Evolutionary conservation across 2,329 filamentous ascomycete species (phyloP).

Genomic region (Cephalotrichum gorgonifer): DNA sequence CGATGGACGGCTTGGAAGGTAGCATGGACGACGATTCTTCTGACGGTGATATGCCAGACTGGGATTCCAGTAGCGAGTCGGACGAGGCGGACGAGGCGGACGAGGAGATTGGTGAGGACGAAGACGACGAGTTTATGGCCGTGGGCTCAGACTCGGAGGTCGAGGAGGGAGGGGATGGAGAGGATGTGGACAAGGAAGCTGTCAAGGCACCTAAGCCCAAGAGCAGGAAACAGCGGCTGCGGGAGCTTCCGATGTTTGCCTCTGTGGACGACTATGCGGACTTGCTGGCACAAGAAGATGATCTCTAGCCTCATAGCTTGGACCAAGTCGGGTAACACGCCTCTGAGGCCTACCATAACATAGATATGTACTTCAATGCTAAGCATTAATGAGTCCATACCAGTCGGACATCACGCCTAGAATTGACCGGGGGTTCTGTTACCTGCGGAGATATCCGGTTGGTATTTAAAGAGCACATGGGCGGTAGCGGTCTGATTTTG

Average conservation of each 20-base stretch:
- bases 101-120: conserved; percentile 31
- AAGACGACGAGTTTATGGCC: conserved; percentile 28
- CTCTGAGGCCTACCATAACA: not conserved
- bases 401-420: not conserved
- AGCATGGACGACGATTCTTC: conserved; percentile 37
- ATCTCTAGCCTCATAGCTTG: too few relatives aligned
- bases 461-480: not conserved
- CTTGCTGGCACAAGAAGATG: conserved; percentile 57
- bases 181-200: conserved; percentile 25
- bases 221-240: conserved; percentile 73
- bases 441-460: not conserved
- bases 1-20: conserved; percentile 37
- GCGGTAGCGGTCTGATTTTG: not conserved
- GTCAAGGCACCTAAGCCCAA: conserved; percentile 30
- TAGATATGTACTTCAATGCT: not conserved
- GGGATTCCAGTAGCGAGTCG: conserved; percentile 28
- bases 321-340: too few relatives aligned
- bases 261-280: conserved; percentile 89
- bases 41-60: conserved; percentile 35
- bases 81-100: conserved; percentile 18
- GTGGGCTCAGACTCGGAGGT: conserved; percentile 26
- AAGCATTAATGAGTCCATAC: not conserved
- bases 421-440: not conserved
- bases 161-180: conserved; percentile 14
- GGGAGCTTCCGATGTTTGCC: conserved; percentile 84